Conservation (phyloP, 2,329 filamentous ascomycete species). For the Microcera coccophila region DNA sequence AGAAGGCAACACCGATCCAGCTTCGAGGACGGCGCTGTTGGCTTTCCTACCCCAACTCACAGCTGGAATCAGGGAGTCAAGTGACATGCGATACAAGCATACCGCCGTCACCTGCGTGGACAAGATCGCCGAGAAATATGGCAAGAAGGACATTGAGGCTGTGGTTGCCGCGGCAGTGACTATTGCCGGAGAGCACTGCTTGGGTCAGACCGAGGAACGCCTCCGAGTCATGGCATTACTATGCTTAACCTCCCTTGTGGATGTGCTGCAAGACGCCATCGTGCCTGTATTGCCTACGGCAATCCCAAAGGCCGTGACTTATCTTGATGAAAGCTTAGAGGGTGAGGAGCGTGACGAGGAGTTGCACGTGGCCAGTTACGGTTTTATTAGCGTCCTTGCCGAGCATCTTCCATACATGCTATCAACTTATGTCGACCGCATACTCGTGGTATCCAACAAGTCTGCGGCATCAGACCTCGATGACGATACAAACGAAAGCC, state of each 20-base stretch:
- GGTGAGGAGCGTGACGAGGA: conserved; percentile 53
- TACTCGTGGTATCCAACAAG: conserved; percentile 67
- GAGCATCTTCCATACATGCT: conserved; percentile 89
- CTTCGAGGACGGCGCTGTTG: conserved; percentile 67
- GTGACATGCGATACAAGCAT: conserved; percentile 72
- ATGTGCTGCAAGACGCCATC: conserved; percentile 81
- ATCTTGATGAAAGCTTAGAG: conserved; percentile 62
- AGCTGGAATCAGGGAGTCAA: conserved; percentile 67
- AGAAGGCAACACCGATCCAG: conserved; percentile 64
- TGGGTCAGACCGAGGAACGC: conserved; percentile 68
- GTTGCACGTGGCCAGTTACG: conserved; percentile 78
- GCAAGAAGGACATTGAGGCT: conserved; percentile 79
- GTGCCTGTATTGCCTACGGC: conserved; percentile 77
- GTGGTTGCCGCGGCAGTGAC: conserved; percentile 72
- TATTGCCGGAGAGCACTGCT: conserved; percentile 70
- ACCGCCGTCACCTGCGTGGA: conserved; percentile 87
- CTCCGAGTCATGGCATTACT: conserved; percentile 81
- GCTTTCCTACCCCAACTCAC: conserved; percentile 77
- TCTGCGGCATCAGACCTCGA: conserved; percentile 63
- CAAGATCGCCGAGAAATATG: conserved; percentile 90
- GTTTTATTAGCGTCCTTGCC: conserved; percentile 73
- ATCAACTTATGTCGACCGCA: conserved; percentile 67
- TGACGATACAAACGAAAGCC: conserved; percentile 59
- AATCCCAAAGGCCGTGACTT: conserved; percentile 66
- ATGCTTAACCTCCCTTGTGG: conserved; percentile 83